phyloP scores from a whole-genome alignment of 2,329 filamentous ascomycete species.

The Talaromyces piceae region DNA sequence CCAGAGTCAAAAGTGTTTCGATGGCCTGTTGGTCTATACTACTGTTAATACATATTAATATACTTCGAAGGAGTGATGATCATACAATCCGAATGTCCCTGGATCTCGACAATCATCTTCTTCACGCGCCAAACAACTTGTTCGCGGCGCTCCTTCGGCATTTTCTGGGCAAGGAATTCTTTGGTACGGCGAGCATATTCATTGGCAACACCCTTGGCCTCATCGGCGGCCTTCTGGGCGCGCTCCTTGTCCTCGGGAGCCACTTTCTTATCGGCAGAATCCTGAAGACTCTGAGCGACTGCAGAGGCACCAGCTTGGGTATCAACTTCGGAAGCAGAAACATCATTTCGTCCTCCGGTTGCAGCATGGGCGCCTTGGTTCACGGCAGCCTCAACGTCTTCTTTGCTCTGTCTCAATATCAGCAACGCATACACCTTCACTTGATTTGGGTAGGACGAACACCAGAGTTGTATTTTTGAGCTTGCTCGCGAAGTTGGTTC shows the following conservation, averaged over 20 bases:
- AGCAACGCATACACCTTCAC: slow-evolving; percentile 14
- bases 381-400: slow-evolving; percentile 51
- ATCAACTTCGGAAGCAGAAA: slow-evolving; percentile 47
- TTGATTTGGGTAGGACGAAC: slow-evolving; percentile 29
- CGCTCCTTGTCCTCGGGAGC: slow-evolving; percentile 5
- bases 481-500: slow-evolving; percentile 55
- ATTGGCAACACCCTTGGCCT: slow-evolving; percentile 37
- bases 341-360: slow-evolving; percentile 40
- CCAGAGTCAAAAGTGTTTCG: slow-evolving; percentile 73
- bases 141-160: slow-evolving; percentile 87
- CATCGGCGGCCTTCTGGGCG: slow-evolving; percentile 58
- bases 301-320: slow-evolving; percentile 38
- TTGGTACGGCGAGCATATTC: slow-evolving; percentile 43
- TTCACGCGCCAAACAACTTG: slow-evolving; percentile 88
- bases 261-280: slow-evolving; percentile 38
- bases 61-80: no score
- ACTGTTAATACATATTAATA: background rate
- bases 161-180: slow-evolving; percentile 75
- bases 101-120: slow-evolving; percentile 97
- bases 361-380: slow-evolving; percentile 48
- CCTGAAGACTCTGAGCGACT: slow-evolving; percentile 33
- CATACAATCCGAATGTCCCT: slow-evolving; percentile 81
- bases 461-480: slow-evolving; percentile 50
- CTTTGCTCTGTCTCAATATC: slow-evolving; percentile 17
- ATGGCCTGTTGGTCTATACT: slow-evolving; percentile 71